These are phyloP conservation scores for Tolypocladium paradoxum DNA, from an alignment of 2,329 filamentous ascomycete genomes.

Conservation along the genomic window DNA sequence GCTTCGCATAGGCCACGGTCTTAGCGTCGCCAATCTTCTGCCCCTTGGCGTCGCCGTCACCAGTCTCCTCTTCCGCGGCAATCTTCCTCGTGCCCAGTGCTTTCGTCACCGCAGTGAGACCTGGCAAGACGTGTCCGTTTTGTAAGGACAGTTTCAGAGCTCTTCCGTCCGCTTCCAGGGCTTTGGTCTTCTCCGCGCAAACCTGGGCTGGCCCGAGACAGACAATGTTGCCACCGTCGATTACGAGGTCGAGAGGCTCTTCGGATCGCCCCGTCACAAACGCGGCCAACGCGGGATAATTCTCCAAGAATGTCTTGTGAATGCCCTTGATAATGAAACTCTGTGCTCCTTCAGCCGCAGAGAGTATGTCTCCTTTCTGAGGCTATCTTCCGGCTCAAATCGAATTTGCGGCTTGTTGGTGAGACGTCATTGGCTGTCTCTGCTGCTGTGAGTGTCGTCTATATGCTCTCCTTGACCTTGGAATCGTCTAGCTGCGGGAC, in stretches of 20 bases:
- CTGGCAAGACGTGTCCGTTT: not conserved
- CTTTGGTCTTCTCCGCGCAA: not conserved
- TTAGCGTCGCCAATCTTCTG: conserved; percentile 13
- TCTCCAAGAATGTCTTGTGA: not conserved
- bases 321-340: not conserved
- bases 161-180: not conserved
- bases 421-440: not conserved
- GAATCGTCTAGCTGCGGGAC: conserved; percentile 21
- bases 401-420: not conserved
- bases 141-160: not conserved
- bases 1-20: conserved; percentile 25
- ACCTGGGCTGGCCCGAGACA: not conserved
- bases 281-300: not conserved
- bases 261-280: not conserved
- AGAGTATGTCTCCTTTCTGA: not conserved
- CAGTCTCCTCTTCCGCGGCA: not conserved
- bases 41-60: not conserved
- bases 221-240: not conserved
- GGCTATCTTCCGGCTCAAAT: not conserved
- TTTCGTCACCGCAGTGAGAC: not conserved
- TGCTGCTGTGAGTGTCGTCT: not conserved
- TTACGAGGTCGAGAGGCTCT: not conserved
- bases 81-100: not conserved
- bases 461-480: conserved; percentile 15
- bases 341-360: not conserved